A percentile compares a stretch with the other conserved stretches of the same genome.
Conservation (phyloP, 495 filamentous ascomycete species). For the Penicillium paradoxum region DNA sequence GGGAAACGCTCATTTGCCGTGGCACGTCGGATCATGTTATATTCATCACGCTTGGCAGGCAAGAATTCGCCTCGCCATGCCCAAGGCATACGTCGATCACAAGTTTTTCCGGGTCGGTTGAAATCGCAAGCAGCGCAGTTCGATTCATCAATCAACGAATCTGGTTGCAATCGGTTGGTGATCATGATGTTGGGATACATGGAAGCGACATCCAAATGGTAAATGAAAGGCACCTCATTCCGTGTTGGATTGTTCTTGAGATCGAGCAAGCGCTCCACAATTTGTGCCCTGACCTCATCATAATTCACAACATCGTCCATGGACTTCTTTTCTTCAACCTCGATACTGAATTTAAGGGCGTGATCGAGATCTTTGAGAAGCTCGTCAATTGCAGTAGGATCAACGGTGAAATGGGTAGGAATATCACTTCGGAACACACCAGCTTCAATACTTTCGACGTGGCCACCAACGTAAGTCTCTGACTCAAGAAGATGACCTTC, state of each 20-base stretch:
- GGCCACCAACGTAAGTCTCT: constrained; percentile 96
- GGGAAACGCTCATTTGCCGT: constrained; percentile 94
- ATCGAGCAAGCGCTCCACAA: constrained; percentile 62
- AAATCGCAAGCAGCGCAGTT: constrained; percentile 98
- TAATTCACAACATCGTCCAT: constrained; percentile 90
- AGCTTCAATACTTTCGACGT: constrained; percentile 99
- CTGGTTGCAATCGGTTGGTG: constrained; percentile 93
- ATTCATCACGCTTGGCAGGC: constrained; percentile 92
- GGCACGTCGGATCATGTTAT: constrained; percentile 95
- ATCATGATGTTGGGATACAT: constrained; percentile 99
- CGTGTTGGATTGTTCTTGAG: constrained; percentile 78
- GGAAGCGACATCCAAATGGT: constrained; percentile 96
- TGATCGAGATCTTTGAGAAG: constrained; percentile 82
- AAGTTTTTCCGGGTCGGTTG: constrained; percentile 95
- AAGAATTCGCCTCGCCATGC: constrained; percentile 97
- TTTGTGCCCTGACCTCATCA: constrained; percentile 84
- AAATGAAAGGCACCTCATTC: constrained; percentile 83
- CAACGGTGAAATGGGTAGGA: constrained; percentile 84
- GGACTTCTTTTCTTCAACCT: constrained; percentile 91
- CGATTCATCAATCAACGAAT: constrained; percentile 96
- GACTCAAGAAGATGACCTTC: constrained; percentile 94
- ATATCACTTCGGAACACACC: constrained; percentile 97
- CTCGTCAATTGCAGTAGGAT: constrained; percentile 83
- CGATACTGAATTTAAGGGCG: constrained; percentile 85
- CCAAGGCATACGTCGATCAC: constrained; percentile 93